A percentile compares a stretch with the other conserved stretches of the same genome.
These are phyloP conservation scores for Moesziomyces globuligerus DNA, from an alignment of 1,284 basidiomycete genomes.

Conservation along the genomic window DNA sequence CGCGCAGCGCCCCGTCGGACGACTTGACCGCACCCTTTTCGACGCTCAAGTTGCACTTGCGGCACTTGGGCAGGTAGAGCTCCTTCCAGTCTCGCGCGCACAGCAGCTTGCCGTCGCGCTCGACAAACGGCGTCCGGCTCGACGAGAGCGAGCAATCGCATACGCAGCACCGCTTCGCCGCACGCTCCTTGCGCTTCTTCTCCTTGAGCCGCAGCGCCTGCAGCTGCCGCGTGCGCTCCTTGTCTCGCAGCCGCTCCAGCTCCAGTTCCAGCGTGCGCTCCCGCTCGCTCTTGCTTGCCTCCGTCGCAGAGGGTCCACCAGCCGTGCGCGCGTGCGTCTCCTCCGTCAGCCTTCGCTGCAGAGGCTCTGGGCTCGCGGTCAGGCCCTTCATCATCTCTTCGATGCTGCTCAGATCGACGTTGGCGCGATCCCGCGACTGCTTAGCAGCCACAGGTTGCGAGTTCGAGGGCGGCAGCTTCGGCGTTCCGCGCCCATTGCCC, in stretches of 20 bases:
- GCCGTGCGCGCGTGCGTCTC: background rate
- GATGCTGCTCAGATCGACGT: constrained; percentile 45
- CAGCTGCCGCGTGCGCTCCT: constrained; percentile 30
- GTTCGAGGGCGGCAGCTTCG: background rate
- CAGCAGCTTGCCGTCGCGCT: constrained; percentile 53
- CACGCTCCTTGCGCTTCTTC: constrained; percentile 31
- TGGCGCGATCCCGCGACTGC: constrained; percentile 8
- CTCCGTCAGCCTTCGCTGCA: constrained; percentile 15
- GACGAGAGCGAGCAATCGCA: constrained; percentile 53
- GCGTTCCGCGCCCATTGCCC: background rate
- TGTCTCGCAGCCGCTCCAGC: constrained; percentile 35
- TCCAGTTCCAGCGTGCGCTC: constrained; percentile 28
- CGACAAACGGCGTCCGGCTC: constrained; percentile 48
- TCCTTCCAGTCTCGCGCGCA: constrained; percentile 58
- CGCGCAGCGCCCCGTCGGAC: constrained; percentile 55
- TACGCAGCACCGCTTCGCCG: constrained; percentile 42
- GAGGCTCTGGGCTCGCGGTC: constrained; percentile 25
- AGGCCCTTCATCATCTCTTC: constrained; percentile 53
- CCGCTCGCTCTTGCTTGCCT: constrained; percentile 17
- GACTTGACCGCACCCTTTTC: constrained; percentile 55
- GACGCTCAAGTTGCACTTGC: constrained; percentile 51
- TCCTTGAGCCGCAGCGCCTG: constrained; percentile 33
- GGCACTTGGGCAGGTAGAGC: constrained; percentile 57
- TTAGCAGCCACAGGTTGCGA: constrained; percentile 1
- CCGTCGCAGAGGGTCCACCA: constrained; percentile 4